Conservation (phyloP, 2,329 filamentous ascomycete genomes). For the Penicillium sp. region DNA sequence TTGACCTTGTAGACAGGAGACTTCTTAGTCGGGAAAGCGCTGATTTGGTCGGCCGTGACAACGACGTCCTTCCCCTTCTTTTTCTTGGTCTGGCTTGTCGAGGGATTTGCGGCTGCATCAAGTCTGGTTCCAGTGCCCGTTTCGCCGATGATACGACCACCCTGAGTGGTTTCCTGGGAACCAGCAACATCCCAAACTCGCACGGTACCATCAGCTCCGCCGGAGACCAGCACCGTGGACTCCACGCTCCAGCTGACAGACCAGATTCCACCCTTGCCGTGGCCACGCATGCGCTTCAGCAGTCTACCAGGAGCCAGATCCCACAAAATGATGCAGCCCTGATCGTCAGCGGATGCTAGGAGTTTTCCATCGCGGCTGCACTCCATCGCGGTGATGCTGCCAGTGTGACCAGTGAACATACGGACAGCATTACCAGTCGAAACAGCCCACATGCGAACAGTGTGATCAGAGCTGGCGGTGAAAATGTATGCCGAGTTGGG, state of each 20-base stretch:
- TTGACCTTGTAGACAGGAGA: conserved; percentile 89
- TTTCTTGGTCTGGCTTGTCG: conserved; percentile 40
- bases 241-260: conserved; percentile 92
- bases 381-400: conserved; percentile 79
- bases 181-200: conserved; percentile 88
- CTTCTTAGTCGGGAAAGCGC: conserved; percentile 93
- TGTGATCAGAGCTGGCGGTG: conserved; percentile 88
- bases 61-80: conserved; percentile 89
- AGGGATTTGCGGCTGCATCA: conserved; percentile 53
- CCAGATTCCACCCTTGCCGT: conserved; percentile 91
- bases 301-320: conserved; percentile 82
- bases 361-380: conserved; percentile 86
- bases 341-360: conserved; percentile 84
- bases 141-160: conserved; percentile 50
- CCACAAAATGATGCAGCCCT: conserved; percentile 92
- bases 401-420: conserved; percentile 87
- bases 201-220: conserved; percentile 88
- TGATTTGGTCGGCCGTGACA: conserved; percentile 90
- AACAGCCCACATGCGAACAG: conserved; percentile 97
- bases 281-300: conserved; percentile 89
- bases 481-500: conserved; percentile 93
- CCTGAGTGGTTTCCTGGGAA: conserved; percentile 60
- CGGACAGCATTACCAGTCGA: conserved; percentile 82
- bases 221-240: conserved; percentile 84
- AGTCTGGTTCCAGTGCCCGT: conserved; percentile 51